A percentile compares a stretch with the other conserved stretches of the same genome.
Conservation (phyloP, 495 filamentous ascomycete genomes). For the Xylaria venustula region DNA sequence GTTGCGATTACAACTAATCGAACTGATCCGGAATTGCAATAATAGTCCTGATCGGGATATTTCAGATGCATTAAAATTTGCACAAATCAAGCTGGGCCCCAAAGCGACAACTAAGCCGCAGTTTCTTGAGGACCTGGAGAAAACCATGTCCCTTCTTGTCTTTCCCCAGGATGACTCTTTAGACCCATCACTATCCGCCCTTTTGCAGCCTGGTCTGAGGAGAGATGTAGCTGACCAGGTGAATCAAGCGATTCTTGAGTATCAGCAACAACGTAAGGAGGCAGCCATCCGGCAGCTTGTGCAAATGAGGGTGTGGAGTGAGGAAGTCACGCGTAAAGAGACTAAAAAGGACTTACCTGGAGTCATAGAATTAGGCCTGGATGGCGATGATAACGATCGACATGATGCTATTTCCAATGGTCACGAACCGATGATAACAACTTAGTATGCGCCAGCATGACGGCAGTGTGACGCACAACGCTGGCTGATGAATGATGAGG, state of each 20-base stretch:
- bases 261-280: slow-evolving; percentile 68
- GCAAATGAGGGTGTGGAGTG: slow-evolving; percentile 80
- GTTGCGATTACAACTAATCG: slow-evolving; percentile 86
- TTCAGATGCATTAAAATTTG: slow-evolving; percentile 79
- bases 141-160: slow-evolving; percentile 88
- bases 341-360: slow-evolving; percentile 74
- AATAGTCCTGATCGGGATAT: slow-evolving; percentile 61
- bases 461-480: background rate
- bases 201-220: slow-evolving; percentile 81
- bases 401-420: slow-evolving; percentile 36
- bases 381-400: slow-evolving; percentile 40
- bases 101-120: slow-evolving; percentile 76
- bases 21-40: slow-evolving; percentile 80
- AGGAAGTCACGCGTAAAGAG: slow-evolving; percentile 66
- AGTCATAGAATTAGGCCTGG: slow-evolving; percentile 69
- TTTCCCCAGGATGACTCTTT: slow-evolving; percentile 74
- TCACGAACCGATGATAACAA: slow-evolving; percentile 61
- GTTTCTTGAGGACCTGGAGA: slow-evolving; percentile 85
- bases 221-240: slow-evolving; percentile 76
- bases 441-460: slow-evolving; percentile 18
- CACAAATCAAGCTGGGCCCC: slow-evolving; percentile 80
- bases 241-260: slow-evolving; percentile 80
- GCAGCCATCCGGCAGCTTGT: slow-evolving; percentile 78
- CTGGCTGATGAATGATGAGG: background rate
- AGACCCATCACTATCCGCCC: slow-evolving; percentile 66